These are phyloP conservation scores for Ophiostoma sp. DNA, from an alignment of 2,329 filamentous ascomycete genomes.

Conservation along the genomic window DNA sequence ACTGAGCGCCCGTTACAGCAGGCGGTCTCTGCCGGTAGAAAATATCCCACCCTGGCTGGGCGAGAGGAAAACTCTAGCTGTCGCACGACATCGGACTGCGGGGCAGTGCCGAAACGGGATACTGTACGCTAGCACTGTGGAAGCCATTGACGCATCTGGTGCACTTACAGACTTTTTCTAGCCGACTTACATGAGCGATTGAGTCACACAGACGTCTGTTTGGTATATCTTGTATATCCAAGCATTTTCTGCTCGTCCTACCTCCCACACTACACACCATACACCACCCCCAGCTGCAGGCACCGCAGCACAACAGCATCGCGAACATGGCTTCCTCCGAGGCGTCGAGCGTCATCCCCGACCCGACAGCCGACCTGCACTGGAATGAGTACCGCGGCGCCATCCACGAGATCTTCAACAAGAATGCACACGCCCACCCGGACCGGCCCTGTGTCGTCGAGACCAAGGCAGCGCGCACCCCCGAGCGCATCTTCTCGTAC, in stretches of 20 bases:
- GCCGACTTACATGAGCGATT: constrained; percentile 11
- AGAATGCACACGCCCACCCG: constrained; percentile 63
- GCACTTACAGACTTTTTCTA: background rate
- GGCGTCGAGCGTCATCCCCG: constrained; percentile 18
- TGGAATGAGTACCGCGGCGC: constrained; percentile 32
- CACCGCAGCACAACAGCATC: constrained; percentile 7
- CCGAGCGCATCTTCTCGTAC: constrained; percentile 71
- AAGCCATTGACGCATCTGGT: constrained; percentile 9
- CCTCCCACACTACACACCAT: background rate
- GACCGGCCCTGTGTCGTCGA: constrained; percentile 50
- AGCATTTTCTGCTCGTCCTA: background rate
- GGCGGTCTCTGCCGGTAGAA: background rate
- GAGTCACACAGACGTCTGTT: background rate
- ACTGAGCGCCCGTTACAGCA: background rate
- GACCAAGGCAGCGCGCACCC: constrained; percentile 43
- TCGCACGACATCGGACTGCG: constrained; percentile 12
- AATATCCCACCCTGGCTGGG: background rate
- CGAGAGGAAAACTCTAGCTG: background rate
- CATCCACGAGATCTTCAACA: constrained; percentile 65
- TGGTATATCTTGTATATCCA: background rate
- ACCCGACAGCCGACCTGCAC: constrained; percentile 26
- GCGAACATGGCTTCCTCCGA: constrained; percentile 7
- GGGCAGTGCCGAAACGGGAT: background rate
- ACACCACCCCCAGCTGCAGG: background rate
- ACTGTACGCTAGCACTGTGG: constrained; percentile 11